Base-by-base conservation (phyloP, 805 yeast species). In the Kluyveromyces nonfermentans region DNA sequence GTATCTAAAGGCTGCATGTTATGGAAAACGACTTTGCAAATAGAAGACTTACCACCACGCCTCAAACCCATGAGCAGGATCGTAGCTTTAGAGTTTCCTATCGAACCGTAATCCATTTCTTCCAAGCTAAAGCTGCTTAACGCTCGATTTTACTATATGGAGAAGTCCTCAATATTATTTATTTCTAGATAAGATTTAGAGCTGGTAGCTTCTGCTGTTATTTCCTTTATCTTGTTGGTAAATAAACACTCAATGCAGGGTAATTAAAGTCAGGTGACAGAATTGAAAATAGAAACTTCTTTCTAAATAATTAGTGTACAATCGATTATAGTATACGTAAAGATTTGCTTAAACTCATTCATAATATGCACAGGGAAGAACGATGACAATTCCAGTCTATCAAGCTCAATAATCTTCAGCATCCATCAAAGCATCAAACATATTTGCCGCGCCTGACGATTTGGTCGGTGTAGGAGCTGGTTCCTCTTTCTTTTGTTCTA, bases 1-100 rank as follows among this genome's bases (percentile, higher is more conserved):
- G 97, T 89, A 56, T 90, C 97, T 48, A 88, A 69, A 1, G 98
- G 97, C 58, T 85, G 95, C 95, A 93, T 87, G 59, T 86, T 85
- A 62, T 90, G 96, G 64, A 93, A 93, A 1, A 93, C 94, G 12
- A 93, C 97, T 59, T 90, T 88, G 56, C 96, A 82, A 28, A 93
- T 93, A 3, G 97, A 88, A 7, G 96, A 86, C 64, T 93, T 93
- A 12, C 98, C 98, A 17, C 90, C 85, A 60, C 78, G 64, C 56
- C 96, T 75, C 31, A 88, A 73, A 1, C 97, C 97, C 96, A 88
- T 85, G 44, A 88, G 64, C 21, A 88, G 71, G 37, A 88, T 79
- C 33, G 88, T 83, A n/a, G 94, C 95, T 58, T 78, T 81, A 33
- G 80, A 71, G 48, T 76, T 82, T 28, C 31, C 41, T 5, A 19